A percentile compares a stretch with the other conserved stretches of the same genome.
phyloP scores from a whole-genome alignment of 106 monocot genomes.

The Acanthochlamys bracteata region DNA sequence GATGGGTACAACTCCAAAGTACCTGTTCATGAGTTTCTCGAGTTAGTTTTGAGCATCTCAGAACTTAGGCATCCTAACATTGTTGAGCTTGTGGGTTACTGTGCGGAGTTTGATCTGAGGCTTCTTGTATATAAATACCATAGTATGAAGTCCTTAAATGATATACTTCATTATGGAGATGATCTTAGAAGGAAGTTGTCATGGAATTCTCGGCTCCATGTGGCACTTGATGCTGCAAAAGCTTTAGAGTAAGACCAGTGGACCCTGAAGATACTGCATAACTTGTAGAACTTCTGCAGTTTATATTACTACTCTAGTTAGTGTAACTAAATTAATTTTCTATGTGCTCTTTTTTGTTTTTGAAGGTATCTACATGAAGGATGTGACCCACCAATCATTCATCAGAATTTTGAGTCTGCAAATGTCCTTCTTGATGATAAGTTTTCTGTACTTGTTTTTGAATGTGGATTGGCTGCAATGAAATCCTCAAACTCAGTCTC shows the following conservation, averaged over 20 bases:
- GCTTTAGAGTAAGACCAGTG: slow-evolving; percentile 71
- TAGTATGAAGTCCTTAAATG: slow-evolving; percentile 61
- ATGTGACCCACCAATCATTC: slow-evolving; percentile 59
- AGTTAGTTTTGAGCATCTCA: slow-evolving; percentile 56
- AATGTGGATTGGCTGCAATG: slow-evolving; percentile 77
- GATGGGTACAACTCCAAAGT: slow-evolving; percentile 57
- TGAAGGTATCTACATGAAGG: slow-evolving; percentile 90
- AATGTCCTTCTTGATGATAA: slow-evolving; percentile 67
- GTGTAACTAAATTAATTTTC: neutral
- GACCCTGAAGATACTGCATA: too few relatives aligned
- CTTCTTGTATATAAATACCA: slow-evolving; percentile 81
- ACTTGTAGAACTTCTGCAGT: too few relatives aligned
- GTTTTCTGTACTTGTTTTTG: slow-evolving; percentile 56
- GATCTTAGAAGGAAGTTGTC: slow-evolving; percentile 52
- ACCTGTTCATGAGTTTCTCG: slow-evolving; percentile 59
- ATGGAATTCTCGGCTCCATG: slow-evolving; percentile 73
- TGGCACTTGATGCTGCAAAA: slow-evolving; percentile 85
- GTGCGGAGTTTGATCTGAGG: slow-evolving; percentile 78
- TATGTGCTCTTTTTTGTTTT: neutral
- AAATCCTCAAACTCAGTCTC: slow-evolving; percentile 50
- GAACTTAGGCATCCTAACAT: slow-evolving; percentile 81
- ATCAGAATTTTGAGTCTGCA: slow-evolving; percentile 72
- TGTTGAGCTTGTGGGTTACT: slow-evolving; percentile 87
- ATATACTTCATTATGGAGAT: slow-evolving; percentile 67
- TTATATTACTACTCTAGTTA: neutral